Conservation (phyloP, 306 rosid species). For the Mimosa pudica region DNA sequence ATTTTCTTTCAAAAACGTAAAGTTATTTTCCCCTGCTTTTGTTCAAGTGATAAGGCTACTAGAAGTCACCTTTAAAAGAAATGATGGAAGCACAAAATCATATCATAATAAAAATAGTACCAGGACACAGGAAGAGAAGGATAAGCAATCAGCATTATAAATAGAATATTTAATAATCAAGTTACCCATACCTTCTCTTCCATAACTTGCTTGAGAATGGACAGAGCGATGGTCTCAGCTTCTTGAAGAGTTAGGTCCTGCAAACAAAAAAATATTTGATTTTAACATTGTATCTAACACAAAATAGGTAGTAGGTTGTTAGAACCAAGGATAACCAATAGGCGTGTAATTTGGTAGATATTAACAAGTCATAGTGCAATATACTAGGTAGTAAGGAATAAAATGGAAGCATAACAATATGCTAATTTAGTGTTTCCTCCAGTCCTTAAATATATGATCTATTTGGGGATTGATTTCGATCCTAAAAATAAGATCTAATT, state of each 20-base stretch:
- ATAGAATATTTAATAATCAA: neutral
- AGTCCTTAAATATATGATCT: no score
- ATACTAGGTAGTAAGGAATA: neutral
- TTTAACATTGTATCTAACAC: slow-evolving; percentile 21
- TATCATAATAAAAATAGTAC: neutral
- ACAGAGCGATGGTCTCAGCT: slow-evolving; percentile 95
- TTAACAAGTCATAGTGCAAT: neutral
- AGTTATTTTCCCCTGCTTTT: neutral
- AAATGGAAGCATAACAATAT: neutral
- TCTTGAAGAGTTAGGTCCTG: slow-evolving; percentile 93
- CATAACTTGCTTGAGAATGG: slow-evolving; percentile 98
- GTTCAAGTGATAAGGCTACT: neutral
- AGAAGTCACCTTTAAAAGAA: neutral
- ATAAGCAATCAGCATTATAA: neutral
- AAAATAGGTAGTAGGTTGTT: neutral
- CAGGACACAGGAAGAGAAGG: neutral
- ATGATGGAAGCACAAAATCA: neutral
- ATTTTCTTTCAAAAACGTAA: neutral
- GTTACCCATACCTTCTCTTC: slow-evolving; percentile 84
- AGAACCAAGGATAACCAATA: neutral
- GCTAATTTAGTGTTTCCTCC: neutral
- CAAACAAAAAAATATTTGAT: slow-evolving; percentile 10
- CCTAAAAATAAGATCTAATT: no score
- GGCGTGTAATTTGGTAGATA: neutral
- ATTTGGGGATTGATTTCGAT: no score